A percentile compares a stretch with the other conserved stretches of the same genome.
Conservation (phyloP, 2,329 filamentous ascomycete genomes). For the Lasiodiplodia theobromae region DNA sequence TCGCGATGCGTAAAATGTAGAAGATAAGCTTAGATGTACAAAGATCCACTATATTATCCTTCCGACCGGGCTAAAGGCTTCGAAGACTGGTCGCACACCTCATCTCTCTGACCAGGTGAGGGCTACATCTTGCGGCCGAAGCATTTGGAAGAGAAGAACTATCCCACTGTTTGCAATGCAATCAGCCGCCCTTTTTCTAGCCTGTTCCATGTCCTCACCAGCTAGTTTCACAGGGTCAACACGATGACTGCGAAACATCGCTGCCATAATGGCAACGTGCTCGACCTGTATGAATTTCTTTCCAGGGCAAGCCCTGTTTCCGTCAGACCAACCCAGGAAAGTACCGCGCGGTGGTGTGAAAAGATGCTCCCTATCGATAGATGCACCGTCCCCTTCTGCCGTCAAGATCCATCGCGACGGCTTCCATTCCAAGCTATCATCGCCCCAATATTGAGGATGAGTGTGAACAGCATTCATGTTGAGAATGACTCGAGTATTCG, state of each 20-base stretch:
- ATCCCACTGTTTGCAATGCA: conserved; percentile 31
- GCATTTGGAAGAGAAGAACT: conserved; percentile 33
- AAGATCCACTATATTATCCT: no score
- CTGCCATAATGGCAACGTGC: conserved; percentile 33
- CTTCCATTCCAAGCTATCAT: conserved; percentile 38
- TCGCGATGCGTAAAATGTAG: no score
- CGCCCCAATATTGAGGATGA: conserved; percentile 39
- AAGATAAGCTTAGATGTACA: no score
- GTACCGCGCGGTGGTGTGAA: conserved; percentile 29
- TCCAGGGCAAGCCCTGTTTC: conserved; percentile 36
- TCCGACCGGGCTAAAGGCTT: no score
- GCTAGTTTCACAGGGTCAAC: conserved; percentile 30
- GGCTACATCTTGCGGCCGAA: conserved; percentile 32
- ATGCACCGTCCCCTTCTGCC: not conserved
- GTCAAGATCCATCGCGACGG: conserved; percentile 45
- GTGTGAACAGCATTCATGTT: conserved; percentile 40
- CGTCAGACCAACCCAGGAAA: conserved; percentile 34
- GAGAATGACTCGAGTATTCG: conserved; percentile 31
- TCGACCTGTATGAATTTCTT: conserved; percentile 39
- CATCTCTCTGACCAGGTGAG: conserved; percentile 30
- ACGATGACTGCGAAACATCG: conserved; percentile 33
- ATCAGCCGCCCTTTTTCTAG: conserved; percentile 28
- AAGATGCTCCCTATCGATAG: conserved; percentile 24
- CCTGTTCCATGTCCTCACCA: conserved; percentile 32
- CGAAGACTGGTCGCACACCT: no score